Evolutionary conservation across 805 yeast genomes (phyloP), one percentile per base, ranked within the genome.

Genomic region (Pichia manshurica): DNA sequence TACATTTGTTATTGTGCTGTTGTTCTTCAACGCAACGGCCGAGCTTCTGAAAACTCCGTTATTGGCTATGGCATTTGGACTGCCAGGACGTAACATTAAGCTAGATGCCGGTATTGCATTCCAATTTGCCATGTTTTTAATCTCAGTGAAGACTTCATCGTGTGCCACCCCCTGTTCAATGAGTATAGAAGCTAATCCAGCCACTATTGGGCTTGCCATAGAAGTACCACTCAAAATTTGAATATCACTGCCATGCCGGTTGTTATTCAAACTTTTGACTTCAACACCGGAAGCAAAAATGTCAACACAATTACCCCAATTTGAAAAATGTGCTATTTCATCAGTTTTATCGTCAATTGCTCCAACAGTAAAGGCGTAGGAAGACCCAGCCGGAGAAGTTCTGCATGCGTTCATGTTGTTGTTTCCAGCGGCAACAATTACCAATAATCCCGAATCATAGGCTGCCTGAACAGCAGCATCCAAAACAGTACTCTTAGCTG

Each of bases 271-370:
- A 46, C 90, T 82, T 23, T 71, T 67, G 3, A 88, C 82, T 15
- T 69, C 68, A 0, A 81, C 82, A 0, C 98, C 98, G 42, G 91
- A 78, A 0, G 96, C 88, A 65, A 86, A 84, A 1, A 87, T 71
- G 59, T 87, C 88, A 7, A 90, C 95, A 64, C 97, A 91, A n/a
- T 72, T 70, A 0, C 98, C 97, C 89, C 90, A 87, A 60, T 91
- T 90, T n/a, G 93, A 78, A 57, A 91, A 90, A 12, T 74, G 59
- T 0, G 97, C 95, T 32, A 89, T 70, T 3, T 71, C 56, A 56
- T 87, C 95, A 5, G 72, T 73, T 17, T 74, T 60, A 60, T 87
- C 96, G 58, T 88, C 91, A 44, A 89, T 79, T 3, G 96, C 95
- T 1, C 96, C 97, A 8, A 90, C 95, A 0, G 95, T 81, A 3